phyloP scores from a whole-genome alignment of 2,329 filamentous ascomycete species.

The Nothophoma quercina region DNA sequence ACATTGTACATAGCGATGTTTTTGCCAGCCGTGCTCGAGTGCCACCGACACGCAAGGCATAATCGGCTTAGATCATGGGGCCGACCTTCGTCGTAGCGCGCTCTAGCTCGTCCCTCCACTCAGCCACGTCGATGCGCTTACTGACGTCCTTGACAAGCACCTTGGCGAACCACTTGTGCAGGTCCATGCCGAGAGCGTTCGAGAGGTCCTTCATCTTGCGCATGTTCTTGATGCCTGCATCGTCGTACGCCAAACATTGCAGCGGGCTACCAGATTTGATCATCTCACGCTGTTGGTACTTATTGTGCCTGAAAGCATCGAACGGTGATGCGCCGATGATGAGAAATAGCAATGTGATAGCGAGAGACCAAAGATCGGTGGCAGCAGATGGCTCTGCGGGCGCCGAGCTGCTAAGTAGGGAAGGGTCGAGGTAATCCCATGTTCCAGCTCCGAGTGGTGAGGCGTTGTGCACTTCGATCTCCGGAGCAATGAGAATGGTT shows the following conservation, averaged over 20 bases:
- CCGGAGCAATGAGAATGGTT: constrained; percentile 31
- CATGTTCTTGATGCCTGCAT: constrained; percentile 40
- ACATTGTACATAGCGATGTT: neutral
- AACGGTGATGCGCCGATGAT: constrained; percentile 55
- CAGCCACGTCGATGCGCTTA: constrained; percentile 42
- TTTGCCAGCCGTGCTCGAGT: neutral
- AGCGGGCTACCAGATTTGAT: constrained; percentile 54
- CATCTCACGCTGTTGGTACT: constrained; percentile 54
- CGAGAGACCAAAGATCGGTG: constrained; percentile 56
- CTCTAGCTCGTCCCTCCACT: constrained; percentile 35
- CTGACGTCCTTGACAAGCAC: constrained; percentile 43
- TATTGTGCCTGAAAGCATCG: constrained; percentile 48
- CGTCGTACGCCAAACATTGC: constrained; percentile 48
- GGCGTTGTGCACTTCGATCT: constrained; percentile 19
- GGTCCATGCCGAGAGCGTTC: constrained; percentile 30
- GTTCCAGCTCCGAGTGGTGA: constrained; percentile 53
- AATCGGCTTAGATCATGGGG: constrained; percentile 1
- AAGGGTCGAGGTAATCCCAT: constrained; percentile 56
- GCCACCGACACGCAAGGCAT: neutral
- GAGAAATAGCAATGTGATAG: constrained; percentile 54
- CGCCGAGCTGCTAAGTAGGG: constrained; percentile 29
- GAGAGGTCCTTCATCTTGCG: constrained; percentile 41
- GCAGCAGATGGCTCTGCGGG: constrained; percentile 42
- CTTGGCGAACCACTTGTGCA: constrained; percentile 48
- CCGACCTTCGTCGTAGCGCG: constrained; percentile 1